phyloP scores from a whole-genome alignment of 345 rosid species.

The Erodium maritimum region DNA sequence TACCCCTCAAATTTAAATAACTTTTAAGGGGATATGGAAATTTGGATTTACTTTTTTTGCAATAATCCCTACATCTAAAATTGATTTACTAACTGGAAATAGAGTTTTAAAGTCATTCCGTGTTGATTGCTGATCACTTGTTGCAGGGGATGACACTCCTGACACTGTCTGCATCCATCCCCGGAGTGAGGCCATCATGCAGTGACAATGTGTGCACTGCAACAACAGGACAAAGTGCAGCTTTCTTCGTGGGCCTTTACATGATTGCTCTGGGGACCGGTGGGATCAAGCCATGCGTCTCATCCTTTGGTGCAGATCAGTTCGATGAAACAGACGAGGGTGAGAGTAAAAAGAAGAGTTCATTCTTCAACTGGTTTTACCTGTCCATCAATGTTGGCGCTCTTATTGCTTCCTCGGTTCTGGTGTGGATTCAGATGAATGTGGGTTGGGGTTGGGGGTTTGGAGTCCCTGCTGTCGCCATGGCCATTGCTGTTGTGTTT shows the following conservation, averaged over 20 bases:
- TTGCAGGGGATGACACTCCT: slow-evolving; percentile 79
- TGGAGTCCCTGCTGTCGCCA: slow-evolving; percentile 73
- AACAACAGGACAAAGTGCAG: slow-evolving; percentile 33
- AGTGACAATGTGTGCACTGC: slow-evolving; percentile 40
- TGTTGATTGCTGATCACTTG: background rate
- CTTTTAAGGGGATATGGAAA: too few species aligned
- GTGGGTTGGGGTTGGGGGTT: slow-evolving; percentile 99
- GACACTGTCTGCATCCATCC: slow-evolving; percentile 62
- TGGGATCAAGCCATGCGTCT: slow-evolving; percentile 94
- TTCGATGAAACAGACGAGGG: slow-evolving; percentile 71
- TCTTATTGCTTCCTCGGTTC: slow-evolving; percentile 69
- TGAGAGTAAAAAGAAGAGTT: slow-evolving; percentile 65
- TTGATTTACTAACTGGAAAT: too few species aligned
- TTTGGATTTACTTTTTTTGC: too few species aligned
- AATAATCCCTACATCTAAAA: too few species aligned
- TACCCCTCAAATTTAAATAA: too few species aligned
- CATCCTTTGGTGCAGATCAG: slow-evolving; percentile 95
- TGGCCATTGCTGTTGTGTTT: slow-evolving; percentile 71
- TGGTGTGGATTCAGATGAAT: slow-evolving; percentile 94
- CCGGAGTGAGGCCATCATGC: slow-evolving; percentile 68
- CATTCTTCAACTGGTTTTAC: slow-evolving; percentile 31
- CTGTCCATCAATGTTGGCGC: slow-evolving; percentile 84
- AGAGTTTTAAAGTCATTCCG: too few species aligned
- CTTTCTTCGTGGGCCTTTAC: slow-evolving; percentile 60
- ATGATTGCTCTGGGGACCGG: slow-evolving; percentile 92